Evolutionary conservation across 345 rosid species (phyloP).

Genomic region (Salix exigua): DNA sequence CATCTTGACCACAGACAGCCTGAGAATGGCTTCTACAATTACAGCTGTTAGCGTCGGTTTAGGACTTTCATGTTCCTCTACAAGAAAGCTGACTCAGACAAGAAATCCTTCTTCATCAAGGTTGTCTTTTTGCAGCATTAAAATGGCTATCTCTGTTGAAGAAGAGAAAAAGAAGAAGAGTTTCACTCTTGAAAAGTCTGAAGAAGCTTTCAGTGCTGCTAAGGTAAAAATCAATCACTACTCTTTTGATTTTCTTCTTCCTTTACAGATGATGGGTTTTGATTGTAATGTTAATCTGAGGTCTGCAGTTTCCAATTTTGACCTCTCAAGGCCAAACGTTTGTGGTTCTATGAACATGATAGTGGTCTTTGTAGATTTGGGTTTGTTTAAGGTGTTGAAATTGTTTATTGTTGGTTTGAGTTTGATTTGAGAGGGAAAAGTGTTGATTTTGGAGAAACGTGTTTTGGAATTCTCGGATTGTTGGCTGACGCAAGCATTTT

Average conservation of each 20-base stretch:
- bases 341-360: not conserved
- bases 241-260: not conserved
- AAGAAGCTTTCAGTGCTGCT: slow-evolving; percentile 76
- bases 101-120: slow-evolving; percentile 28
- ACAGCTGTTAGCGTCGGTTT: slow-evolving; percentile 46
- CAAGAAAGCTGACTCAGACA: slow-evolving; percentile 22
- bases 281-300: not conserved
- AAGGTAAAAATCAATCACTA: slow-evolving; percentile 37
- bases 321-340: not conserved
- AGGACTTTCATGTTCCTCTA: slow-evolving; percentile 44
- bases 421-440: not conserved
- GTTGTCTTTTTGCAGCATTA: slow-evolving; percentile 37
- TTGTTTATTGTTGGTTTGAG: not conserved
- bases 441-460: not conserved
- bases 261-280: not conserved
- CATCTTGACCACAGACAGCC: slow-evolving; percentile 3
- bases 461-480: not conserved
- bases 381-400: not conserved
- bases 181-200: slow-evolving; percentile 68
- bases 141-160: slow-evolving; percentile 56
- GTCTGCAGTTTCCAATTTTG: not conserved
- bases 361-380: not conserved
- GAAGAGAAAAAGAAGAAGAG: slow-evolving; percentile 61
- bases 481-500: slow-evolving; percentile 1
- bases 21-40: slow-evolving; percentile 44